Evolutionary conservation across 1,139 yeast species (phyloP).

Genomic region (Candida pseudoviswanathii): DNA sequence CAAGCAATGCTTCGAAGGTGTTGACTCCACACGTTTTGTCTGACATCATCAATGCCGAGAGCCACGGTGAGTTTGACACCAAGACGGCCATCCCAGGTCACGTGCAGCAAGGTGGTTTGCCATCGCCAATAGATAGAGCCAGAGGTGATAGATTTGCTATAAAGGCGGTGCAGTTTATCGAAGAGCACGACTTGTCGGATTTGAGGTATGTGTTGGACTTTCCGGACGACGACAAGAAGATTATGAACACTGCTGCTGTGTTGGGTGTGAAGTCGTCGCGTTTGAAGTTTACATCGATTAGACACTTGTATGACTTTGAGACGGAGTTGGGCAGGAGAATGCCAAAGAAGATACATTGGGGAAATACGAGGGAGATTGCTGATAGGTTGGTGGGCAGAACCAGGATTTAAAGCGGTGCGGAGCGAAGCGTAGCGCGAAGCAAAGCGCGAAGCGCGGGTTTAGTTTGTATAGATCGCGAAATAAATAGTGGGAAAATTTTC

Average conservation of each 20-base stretch:
- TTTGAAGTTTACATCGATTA: constrained; percentile 70
- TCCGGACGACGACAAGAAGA: constrained; percentile 34
- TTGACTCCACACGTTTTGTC: constrained; percentile 82
- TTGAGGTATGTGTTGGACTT: constrained; percentile 34
- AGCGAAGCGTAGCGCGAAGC: neutral
- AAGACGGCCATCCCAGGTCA: constrained; percentile 98
- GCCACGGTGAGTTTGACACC: constrained; percentile 78
- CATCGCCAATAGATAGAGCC: constrained; percentile 93
- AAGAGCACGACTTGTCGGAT: constrained; percentile 36
- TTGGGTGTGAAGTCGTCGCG: constrained; percentile 84
- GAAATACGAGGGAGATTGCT: constrained; percentile 68
- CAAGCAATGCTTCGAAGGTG: constrained; percentile 81
- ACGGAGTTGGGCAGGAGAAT: constrained; percentile 79
- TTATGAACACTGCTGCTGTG: constrained; percentile 73
- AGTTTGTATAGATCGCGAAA: no score
- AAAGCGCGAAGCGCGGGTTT: neutral
- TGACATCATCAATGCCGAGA: constrained; percentile 77
- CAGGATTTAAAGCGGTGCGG: constrained; percentile 13
- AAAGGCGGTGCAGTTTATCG: constrained; percentile 84
- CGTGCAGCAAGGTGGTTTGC: constrained; percentile 96
- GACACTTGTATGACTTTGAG: constrained; percentile 80
- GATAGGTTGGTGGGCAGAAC: constrained; percentile 85
- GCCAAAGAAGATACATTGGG: constrained; percentile 91
- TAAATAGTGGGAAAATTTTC: neutral
- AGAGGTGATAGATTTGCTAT: constrained; percentile 90